Conservation (phyloP, 108 stramenopile species). For the Skeletonema costatum region DNA sequence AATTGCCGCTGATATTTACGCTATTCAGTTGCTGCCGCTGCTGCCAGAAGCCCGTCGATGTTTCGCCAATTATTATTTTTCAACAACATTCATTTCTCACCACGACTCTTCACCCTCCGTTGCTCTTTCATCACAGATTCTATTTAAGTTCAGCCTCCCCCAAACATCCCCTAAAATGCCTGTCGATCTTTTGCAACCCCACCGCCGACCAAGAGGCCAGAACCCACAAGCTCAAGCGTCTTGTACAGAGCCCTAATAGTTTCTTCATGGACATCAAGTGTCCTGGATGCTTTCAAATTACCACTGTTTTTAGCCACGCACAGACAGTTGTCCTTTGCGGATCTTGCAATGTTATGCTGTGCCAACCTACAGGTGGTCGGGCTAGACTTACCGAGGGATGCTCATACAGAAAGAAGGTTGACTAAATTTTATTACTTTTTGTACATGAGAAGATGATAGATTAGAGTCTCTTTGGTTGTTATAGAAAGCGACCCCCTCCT, state of each 20-base stretch:
- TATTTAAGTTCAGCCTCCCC: background rate
- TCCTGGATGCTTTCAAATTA: conserved; percentile 99
- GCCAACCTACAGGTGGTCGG: conserved; percentile 98
- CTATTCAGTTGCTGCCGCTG: background rate
- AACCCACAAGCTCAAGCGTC: conserved; percentile 99
- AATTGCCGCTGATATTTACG: background rate
- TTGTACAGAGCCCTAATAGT: conserved; percentile 98
- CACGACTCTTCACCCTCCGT: background rate
- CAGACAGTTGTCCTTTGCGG: conserved; percentile 98
- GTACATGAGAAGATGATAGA: background rate
- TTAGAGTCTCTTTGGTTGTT: background rate
- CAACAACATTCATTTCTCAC: background rate
- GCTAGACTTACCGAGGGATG: conserved; percentile 99
- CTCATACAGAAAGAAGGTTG: conserved; percentile 99
- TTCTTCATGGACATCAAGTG: conserved; percentile 99
- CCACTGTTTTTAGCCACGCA: conserved; percentile 91
- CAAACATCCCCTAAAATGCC: conserved; percentile 77
- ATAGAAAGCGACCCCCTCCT: background rate
- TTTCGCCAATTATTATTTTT: background rate
- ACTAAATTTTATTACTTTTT: conserved; percentile 62
- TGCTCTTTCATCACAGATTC: background rate
- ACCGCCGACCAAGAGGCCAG: conserved; percentile 87
- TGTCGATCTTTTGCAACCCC: conserved; percentile 96
- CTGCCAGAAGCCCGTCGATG: background rate
- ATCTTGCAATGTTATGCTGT: conserved; percentile 95